Base-by-base conservation (phyloP, 768 basidiomycete species). In the Xerocomellus dryophilus region DNA sequence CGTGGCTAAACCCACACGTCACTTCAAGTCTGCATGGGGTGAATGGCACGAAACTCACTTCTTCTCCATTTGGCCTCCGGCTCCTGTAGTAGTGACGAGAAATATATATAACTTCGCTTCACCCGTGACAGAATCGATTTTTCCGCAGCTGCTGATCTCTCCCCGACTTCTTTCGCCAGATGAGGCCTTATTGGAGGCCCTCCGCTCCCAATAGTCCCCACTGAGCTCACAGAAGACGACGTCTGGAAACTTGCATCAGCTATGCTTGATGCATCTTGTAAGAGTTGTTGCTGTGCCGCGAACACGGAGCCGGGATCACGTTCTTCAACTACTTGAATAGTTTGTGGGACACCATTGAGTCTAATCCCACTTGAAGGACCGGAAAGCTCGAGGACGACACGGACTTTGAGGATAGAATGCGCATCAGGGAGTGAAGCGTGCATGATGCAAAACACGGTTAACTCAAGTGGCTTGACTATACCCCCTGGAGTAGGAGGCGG, bases 31-130 rank as follows among this genome's bases (percentile, higher is more conserved):
- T 17, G 29, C 15, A 39, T 5, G 2, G 1, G 17, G 17, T 12
- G 21, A 35, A 54, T 38, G 60, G n/a, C 54, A 55, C 27, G 7
- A 7, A 20, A 74, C 86, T 63, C 70, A 92, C 90, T 90, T 65
- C 86, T 78, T 65, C 85, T 85, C 96, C 96, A 99, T 70, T 99
- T 99, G 4, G 93, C 93, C 70, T 98, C 94, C 1, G 97, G 97
- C 64, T 98, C 96, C 70, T 98, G 97, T 45, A 99, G 72, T 44
- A 99, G 75, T 0, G 95, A 97, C 1, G 95, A 95, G 69, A 99
- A 98, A 71, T 98, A 98, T 49, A 98, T 98, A 64, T 99, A 99
- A 68, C 91, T 96, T 55, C 97, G 79, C 64, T 86, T 82, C 20
- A 98, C 90, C 58, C 93, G 78, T 6, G 90, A 85, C 15, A 90